phyloP scores from a whole-genome alignment of 2,329 filamentous ascomycete species.

The Erysiphe pulchra region DNA sequence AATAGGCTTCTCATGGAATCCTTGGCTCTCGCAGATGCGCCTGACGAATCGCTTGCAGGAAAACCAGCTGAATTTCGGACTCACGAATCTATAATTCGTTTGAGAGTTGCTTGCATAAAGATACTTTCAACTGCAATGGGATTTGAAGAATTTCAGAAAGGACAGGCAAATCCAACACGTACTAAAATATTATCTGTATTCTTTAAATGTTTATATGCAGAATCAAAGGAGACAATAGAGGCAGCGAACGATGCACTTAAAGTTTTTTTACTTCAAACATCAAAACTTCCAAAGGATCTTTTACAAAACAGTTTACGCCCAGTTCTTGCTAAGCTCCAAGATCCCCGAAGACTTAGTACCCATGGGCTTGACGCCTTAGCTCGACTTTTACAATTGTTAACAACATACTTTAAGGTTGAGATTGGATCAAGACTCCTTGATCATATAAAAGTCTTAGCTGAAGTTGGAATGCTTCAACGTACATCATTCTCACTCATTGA shows the following conservation, averaged over 20 bases:
- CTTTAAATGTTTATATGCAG: slow-evolving; percentile 91
- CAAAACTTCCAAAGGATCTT: slow-evolving; percentile 82
- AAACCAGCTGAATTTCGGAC: slow-evolving; percentile 87
- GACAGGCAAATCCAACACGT: slow-evolving; percentile 37
- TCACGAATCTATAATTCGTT: slow-evolving; percentile 76
- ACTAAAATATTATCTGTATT: slow-evolving; percentile 74
- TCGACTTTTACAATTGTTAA: slow-evolving; percentile 67
- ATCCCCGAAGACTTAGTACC: slow-evolving; percentile 70
- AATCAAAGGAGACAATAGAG: slow-evolving; percentile 75
- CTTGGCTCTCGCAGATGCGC: slow-evolving; percentile 76
- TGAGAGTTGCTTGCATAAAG: slow-evolving; percentile 80
- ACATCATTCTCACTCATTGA: slow-evolving; percentile 90
- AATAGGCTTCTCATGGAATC: slow-evolving; percentile 84
- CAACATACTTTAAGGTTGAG: slow-evolving; percentile 97
- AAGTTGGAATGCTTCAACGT: slow-evolving; percentile 55
- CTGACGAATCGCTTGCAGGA: slow-evolving; percentile 74
- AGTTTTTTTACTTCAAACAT: slow-evolving; percentile 64
- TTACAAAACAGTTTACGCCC: slow-evolving; percentile 82
- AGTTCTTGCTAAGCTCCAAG: slow-evolving; percentile 88
- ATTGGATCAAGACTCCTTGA: slow-evolving; percentile 84
- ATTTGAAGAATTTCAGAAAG: slow-evolving; percentile 73
- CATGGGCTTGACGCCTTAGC: slow-evolving; percentile 80
- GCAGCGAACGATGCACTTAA: slow-evolving; percentile 80
- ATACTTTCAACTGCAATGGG: slow-evolving; percentile 82
- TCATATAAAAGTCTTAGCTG: slow-evolving; percentile 76